These are phyloP conservation scores for Coriaria nepalensis DNA, from an alignment of 306 rosid species.

Conservation along the genomic window DNA sequence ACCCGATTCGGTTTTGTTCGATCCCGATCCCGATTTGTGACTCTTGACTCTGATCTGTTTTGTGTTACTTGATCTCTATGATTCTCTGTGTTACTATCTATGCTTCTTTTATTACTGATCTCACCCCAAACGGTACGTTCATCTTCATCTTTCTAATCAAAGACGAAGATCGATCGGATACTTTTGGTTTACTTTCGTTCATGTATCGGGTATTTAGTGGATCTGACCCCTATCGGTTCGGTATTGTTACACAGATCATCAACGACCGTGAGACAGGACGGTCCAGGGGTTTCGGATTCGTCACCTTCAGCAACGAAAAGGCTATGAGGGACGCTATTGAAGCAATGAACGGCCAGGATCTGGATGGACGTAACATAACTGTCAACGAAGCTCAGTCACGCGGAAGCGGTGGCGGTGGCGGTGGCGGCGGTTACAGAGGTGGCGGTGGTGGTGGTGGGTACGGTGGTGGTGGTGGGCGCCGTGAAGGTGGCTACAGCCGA, in stretches of 20 bases:
- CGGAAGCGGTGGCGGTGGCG: constrained; percentile 46
- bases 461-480: constrained; percentile 22
- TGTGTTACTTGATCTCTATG: constrained; percentile 54
- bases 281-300: constrained; percentile 89
- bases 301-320: constrained; percentile 61
- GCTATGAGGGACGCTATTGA: constrained; percentile 75
- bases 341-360: constrained; percentile 75
- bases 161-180: constrained; percentile 84
- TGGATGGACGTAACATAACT: constrained; percentile 81
- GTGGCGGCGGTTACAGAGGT: constrained; percentile 20
- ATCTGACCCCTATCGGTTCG: constrained; percentile 8
- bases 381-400: constrained; percentile 91
- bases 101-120: constrained; percentile 40
- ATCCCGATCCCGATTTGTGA: constrained; percentile 38
- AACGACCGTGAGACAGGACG: constrained; percentile 92
- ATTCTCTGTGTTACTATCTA: constrained; percentile 37
- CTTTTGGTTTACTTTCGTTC: not conserved
- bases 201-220: accelerated
- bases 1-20: constrained; percentile 39
- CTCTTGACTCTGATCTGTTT: constrained; percentile 44
- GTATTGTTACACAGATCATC: constrained; percentile 33
- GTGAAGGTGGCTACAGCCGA: constrained; percentile 22
- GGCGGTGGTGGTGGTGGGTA: constrained; percentile 18
- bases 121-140: constrained; percentile 68
- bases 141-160: constrained; percentile 52